These are phyloP conservation scores for Coemansia aciculifera DNA, from an alignment of 192 early-diverging fungal genomes.

Conservation along the genomic window DNA sequence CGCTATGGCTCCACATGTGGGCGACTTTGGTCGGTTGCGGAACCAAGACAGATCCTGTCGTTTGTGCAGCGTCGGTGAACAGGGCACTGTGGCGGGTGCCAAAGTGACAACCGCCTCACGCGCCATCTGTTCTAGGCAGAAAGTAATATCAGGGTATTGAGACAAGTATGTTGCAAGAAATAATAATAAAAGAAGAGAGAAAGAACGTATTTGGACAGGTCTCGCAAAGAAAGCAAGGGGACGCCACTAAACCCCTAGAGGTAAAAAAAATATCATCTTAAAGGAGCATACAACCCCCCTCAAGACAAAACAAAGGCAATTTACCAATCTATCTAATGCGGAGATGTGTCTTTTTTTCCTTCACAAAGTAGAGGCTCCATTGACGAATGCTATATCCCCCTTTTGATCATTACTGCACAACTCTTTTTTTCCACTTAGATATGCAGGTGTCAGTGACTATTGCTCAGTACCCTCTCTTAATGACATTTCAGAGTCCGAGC, in stretches of 20 bases:
- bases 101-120: not conserved
- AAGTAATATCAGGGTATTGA: not conserved
- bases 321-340: not conserved
- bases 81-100: not conserved
- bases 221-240: not conserved
- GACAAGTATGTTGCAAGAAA: not conserved
- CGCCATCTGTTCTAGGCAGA: not conserved
- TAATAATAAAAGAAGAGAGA: not conserved
- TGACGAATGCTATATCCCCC: not conserved
- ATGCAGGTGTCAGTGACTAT: not conserved
- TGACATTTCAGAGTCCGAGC: not conserved
- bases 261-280: no score
- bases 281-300: no score
- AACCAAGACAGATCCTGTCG: slow-evolving; percentile 16
- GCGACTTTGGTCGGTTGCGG: slow-evolving; percentile 10
- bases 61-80: not conserved
- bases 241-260: not conserved
- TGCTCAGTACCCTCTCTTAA: not conserved
- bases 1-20: not conserved
- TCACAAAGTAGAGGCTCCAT: not conserved
- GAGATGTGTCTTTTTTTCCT: not conserved
- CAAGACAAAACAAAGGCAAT: not conserved
- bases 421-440: not conserved
- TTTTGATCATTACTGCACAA: not conserved
- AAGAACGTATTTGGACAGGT: not conserved